Evolutionary conservation across 2,329 filamentous ascomycete species (phyloP).

Genomic region (Fusarium bactridioides): DNA sequence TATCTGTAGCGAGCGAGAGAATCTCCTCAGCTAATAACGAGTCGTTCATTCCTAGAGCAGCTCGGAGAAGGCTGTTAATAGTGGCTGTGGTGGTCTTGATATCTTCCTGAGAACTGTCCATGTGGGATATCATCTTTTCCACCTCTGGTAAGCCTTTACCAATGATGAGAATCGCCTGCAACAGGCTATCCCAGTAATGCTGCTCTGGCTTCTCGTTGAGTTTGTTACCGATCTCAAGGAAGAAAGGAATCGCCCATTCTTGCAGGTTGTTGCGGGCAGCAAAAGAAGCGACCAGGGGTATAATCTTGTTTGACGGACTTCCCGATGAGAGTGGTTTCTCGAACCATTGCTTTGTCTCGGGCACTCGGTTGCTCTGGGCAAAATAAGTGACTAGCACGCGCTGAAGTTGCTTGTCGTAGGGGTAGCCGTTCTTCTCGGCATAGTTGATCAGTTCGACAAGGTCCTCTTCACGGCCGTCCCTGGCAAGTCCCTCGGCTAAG

Average conservation of each 20-base stretch:
- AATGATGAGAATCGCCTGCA: slow-evolving; percentile 74
- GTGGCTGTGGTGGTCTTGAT: slow-evolving; percentile 71
- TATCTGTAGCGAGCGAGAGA: slow-evolving; percentile 69
- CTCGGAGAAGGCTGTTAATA: slow-evolving; percentile 79
- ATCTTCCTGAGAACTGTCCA: slow-evolving; percentile 67
- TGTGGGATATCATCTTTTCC: slow-evolving; percentile 69
- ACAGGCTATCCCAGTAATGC: slow-evolving; percentile 73
- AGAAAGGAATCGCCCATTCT: slow-evolving; percentile 69
- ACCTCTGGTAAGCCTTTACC: slow-evolving; percentile 68
- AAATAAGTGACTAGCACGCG: slow-evolving; percentile 69
- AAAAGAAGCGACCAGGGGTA: slow-evolving; percentile 52
- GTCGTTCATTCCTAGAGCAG: slow-evolving; percentile 75
- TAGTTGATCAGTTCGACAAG: slow-evolving; percentile 64
- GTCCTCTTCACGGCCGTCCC: slow-evolving; percentile 65
- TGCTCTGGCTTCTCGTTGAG: slow-evolving; percentile 56
- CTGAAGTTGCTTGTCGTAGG: slow-evolving; percentile 57
- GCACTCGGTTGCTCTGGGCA: slow-evolving; percentile 62
- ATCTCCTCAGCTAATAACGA: slow-evolving; percentile 78
- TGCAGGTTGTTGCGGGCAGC: slow-evolving; percentile 66
- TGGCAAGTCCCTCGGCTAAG: slow-evolving; percentile 64
- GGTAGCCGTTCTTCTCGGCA: slow-evolving; percentile 56
- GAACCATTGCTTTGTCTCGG: slow-evolving; percentile 75
- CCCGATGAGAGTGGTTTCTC: slow-evolving; percentile 56
- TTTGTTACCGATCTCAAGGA: slow-evolving; percentile 59
- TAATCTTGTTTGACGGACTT: slow-evolving; percentile 34